These are phyloP conservation scores for Coniochaeta sp. DNA, from an alignment of 2,329 filamentous ascomycete species.

Conservation along the genomic window DNA sequence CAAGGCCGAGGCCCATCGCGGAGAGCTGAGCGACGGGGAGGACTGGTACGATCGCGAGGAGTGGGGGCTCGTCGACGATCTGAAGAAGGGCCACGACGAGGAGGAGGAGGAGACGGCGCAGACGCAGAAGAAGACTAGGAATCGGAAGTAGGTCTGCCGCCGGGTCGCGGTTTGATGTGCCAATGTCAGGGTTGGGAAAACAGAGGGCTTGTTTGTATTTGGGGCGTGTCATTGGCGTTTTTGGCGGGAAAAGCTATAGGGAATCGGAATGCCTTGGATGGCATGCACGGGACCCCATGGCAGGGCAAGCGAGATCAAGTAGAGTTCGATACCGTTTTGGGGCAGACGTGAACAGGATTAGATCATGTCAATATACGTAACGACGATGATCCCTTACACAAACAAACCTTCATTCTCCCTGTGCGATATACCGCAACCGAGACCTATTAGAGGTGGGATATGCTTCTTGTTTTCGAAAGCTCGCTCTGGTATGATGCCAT, in stretches of 20 bases:
- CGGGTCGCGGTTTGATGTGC: neutral
- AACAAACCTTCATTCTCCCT: neutral
- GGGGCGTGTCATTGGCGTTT: neutral
- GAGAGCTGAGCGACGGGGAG: conserved; percentile 73
- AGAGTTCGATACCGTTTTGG: neutral
- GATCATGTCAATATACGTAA: neutral
- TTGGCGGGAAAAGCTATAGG: neutral
- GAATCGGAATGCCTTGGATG: neutral
- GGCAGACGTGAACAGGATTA: neutral
- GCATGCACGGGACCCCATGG: neutral
- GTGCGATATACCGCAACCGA: neutral
- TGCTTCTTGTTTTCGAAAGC: neutral
- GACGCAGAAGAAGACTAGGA: conserved; percentile 53
- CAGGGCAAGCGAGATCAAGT: neutral
- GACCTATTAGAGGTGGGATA: neutral
- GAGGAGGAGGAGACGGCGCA: conserved; percentile 67
- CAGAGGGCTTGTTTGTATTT: neutral
- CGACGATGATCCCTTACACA: neutral
- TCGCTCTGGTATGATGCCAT: neutral
- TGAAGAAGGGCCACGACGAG: conserved; percentile 76
- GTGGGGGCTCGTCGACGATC: conserved; percentile 65
- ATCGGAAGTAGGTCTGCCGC: conserved; percentile 33
- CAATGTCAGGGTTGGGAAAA: neutral
- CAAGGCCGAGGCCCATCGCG: conserved; percentile 68
- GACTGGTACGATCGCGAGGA: conserved; percentile 83